Evolutionary conservation across 1,139 yeast genomes (phyloP), one percentile per base, ranked within the genome.

Genomic region (Pneumocystis oryctolagi): DNA sequence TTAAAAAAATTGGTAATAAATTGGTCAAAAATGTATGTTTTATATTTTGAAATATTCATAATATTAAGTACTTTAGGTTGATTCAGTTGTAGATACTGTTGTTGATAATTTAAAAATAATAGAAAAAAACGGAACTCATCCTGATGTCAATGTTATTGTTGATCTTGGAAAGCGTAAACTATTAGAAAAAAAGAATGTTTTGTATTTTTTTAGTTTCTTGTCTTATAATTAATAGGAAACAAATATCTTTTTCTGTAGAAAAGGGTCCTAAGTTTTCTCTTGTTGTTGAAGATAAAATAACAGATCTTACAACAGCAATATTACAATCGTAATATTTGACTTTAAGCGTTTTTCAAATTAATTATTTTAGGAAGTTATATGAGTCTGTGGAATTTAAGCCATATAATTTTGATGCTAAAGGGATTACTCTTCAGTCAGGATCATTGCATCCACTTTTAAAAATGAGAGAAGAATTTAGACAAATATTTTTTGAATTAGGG

Each of bases 381-480:
- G 84, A 87, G 73, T 79, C 81, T 62, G 84, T 90, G 61, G 78
- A 85, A 69, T 92, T 94, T 82, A 92, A 94, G 78, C 92, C 96
- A 56, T 94, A 92, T 78, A 92, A 92, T 77, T 92, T 94, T 79
- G 82, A 89, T 71, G 89, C 97, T 61, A 96, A 92, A 78, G 98
- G 99, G 73, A 82, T 88, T 61, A 78, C 79, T 68, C 94, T 97
- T 62, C 79, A 78, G 60, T 82, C 95, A 32, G 99, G 99, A 73
- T 95, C 98, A 59, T 80, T 92, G 71, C 99, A 92, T 76, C 99
- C 99, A 47, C 80, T 92, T 72, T 89, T 84, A 78, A 92, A 92
- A 77, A 97, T 92, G 65, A 84, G 97, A 72, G 97, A 90, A 76
- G 98, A 94, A 76, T 94, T 92, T 77, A 83, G 98, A 78, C 96